These are phyloP conservation scores for Linnemannia exigua DNA, from an alignment of 192 early-diverging fungal genomes.

Conservation along the genomic window DNA sequence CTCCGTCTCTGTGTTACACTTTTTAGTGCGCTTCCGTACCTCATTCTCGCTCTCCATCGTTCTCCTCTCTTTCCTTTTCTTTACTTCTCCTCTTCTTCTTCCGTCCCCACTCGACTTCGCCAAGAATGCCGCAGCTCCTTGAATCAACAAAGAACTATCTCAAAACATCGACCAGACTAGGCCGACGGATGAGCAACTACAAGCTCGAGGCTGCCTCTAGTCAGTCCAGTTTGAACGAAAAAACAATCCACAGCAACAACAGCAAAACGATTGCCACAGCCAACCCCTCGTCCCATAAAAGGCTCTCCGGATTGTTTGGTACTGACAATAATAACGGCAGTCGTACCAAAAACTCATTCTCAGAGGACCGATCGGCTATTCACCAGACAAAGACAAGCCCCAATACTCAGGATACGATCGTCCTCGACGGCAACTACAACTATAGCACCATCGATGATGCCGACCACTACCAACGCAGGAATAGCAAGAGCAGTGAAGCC, in stretches of 20 bases:
- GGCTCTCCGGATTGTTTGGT: constrained; percentile 36
- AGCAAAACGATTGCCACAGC: background rate
- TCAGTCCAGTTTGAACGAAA: constrained; percentile 25
- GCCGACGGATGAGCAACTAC: constrained; percentile 42
- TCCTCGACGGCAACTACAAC: background rate
- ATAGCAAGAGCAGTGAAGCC: constrained; percentile 30
- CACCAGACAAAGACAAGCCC: constrained; percentile 1
- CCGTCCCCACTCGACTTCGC: background rate
- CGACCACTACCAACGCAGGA: background rate
- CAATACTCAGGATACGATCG: background rate
- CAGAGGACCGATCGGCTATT: background rate
- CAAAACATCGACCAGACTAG: constrained; percentile 37
- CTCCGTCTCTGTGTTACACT: background rate
- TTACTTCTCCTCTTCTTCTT: background rate
- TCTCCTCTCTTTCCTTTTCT: background rate
- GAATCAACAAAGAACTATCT: constrained; percentile 48
- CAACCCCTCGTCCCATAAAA: background rate
- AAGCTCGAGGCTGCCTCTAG: constrained; percentile 27
- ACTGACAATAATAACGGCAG: background rate
- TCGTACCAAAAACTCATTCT: background rate
- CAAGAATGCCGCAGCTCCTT: constrained; percentile 33
- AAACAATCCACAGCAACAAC: background rate
- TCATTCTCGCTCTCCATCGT: background rate
- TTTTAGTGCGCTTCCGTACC: background rate
- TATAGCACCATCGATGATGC: background rate